Conservation (phyloP, 2,329 filamentous ascomycete species). For the Colletotrichum somersetense region DNA sequence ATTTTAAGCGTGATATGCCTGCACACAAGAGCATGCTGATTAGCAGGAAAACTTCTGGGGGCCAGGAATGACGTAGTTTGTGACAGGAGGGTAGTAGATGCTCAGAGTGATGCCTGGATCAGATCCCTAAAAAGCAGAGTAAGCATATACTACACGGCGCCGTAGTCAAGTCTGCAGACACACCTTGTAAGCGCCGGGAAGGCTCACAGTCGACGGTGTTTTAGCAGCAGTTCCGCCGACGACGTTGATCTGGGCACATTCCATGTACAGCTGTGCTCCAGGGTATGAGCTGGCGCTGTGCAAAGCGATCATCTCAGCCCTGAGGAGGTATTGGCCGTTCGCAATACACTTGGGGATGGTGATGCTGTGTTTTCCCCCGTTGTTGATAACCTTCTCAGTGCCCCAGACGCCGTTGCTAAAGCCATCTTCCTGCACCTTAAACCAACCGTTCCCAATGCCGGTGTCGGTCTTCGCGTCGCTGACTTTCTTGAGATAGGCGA, state of each 20-base stretch:
- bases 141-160: too few relatives aligned
- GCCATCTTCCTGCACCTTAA: slow-evolving; percentile 60
- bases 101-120: slow-evolving; percentile 55
- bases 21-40: not conserved
- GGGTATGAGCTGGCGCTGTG: slow-evolving; percentile 57
- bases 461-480: slow-evolving; percentile 58
- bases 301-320: slow-evolving; percentile 69
- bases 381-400: slow-evolving; percentile 56
- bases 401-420: slow-evolving; percentile 57
- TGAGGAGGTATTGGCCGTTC: slow-evolving; percentile 67
- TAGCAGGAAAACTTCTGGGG: slow-evolving; percentile 46
- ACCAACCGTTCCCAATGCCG: slow-evolving; percentile 57
- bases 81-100: slow-evolving; percentile 51
- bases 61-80: slow-evolving; percentile 47
- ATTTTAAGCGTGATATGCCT: not conserved
- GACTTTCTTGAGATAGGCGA: slow-evolving; percentile 70
- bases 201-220: slow-evolving; percentile 50
- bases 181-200: slow-evolving; percentile 55
- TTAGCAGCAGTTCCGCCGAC: slow-evolving; percentile 51
- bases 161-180: not conserved
- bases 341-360: slow-evolving; percentile 63
- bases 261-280: slow-evolving; percentile 61
- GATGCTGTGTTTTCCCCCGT: slow-evolving; percentile 60
- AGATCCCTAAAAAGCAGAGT: slow-evolving; percentile 21
- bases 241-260: slow-evolving; percentile 58